These are phyloP conservation scores for Russula sp. DNA, from an alignment of 768 basidiomycete species.

Conservation along the genomic window DNA sequence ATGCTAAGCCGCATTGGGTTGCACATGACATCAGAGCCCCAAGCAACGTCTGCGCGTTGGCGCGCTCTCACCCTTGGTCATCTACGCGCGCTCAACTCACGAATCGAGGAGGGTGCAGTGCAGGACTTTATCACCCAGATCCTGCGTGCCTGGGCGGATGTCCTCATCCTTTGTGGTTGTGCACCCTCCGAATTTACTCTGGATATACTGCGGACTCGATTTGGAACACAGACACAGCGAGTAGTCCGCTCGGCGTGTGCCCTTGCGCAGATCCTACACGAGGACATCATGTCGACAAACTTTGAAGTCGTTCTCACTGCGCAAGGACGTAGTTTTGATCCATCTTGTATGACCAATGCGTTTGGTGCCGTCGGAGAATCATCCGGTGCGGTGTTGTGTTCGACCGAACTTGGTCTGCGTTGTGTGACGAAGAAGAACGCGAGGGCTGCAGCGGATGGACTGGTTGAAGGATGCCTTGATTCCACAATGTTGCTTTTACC, in stretches of 20 bases:
- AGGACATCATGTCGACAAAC: conserved; percentile 74
- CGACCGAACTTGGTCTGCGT: conserved; percentile 68
- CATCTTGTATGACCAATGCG: conserved; percentile 54
- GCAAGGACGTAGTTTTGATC: conserved; percentile 49
- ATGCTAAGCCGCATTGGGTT: conserved; percentile 19
- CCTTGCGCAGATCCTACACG: conserved; percentile 60
- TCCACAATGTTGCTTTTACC: conserved; percentile 61
- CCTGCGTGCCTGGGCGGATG: conserved; percentile 66
- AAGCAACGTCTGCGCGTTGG: conserved; percentile 77
- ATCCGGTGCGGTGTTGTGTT: conserved; percentile 49
- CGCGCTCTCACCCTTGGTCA: conserved; percentile 67
- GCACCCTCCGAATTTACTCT: conserved; percentile 31
- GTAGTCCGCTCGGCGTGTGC: conserved; percentile 63
- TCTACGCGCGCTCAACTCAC: conserved; percentile 65
- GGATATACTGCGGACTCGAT: conserved; percentile 47
- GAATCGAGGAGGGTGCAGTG: conserved; percentile 60
- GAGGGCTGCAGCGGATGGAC: conserved; percentile 30
- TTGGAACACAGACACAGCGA: conserved; percentile 59
- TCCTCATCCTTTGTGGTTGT: conserved; percentile 63
- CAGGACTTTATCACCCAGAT: conserved; percentile 73
- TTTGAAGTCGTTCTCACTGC: conserved; percentile 69
- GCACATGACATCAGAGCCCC: conserved; percentile 53
- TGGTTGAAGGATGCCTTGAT: conserved; percentile 49
- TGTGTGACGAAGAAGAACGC: conserved; percentile 54
- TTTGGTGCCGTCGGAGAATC: conserved; percentile 59